phyloP scores from a whole-genome alignment of 305 asterid genomes.

The Fraxinus xanthoxyloides region DNA sequence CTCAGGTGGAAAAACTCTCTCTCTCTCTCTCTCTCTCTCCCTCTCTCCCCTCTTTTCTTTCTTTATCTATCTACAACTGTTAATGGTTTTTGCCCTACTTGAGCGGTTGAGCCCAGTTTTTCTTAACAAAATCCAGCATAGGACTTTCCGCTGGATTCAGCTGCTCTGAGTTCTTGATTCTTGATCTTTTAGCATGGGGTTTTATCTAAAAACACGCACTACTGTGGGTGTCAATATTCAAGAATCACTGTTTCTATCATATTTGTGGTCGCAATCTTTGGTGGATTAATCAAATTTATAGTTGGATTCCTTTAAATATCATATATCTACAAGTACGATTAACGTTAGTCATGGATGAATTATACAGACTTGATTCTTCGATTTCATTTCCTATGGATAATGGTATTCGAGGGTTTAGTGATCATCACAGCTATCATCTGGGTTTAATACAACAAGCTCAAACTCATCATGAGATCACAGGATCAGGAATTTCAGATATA shows the following conservation, averaged over 20 bases:
- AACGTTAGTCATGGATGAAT: conserved; percentile 45
- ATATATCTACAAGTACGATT: conserved; percentile 27
- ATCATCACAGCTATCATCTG: conserved; percentile 8
- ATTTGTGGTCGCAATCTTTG: background rate
- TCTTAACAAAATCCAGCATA: background rate
- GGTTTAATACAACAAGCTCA: conserved; percentile 1
- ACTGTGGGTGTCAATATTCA: background rate
- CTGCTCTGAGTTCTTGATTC: background rate
- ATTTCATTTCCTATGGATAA: conserved; percentile 26
- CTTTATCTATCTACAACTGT: background rate
- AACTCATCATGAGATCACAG: conserved; percentile 11
- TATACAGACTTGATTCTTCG: conserved; percentile 47
- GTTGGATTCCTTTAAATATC: background rate
- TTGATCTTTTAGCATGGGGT: background rate
- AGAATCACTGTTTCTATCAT: background rate
- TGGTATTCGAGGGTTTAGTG: conserved; percentile 6
- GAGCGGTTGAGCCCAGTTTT: background rate
- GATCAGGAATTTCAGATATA: conserved; percentile 43
- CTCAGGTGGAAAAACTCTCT: background rate
- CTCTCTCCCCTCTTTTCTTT: background rate
- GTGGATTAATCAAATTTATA: background rate
- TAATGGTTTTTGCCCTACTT: background rate
- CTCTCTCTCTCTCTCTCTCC: background rate
- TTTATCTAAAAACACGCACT: conserved; percentile 1
- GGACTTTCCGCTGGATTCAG: conserved; percentile 8